Evolutionary conservation across 1,284 basidiomycete species (phyloP).

Genomic region (Sutorius eximius): DNA sequence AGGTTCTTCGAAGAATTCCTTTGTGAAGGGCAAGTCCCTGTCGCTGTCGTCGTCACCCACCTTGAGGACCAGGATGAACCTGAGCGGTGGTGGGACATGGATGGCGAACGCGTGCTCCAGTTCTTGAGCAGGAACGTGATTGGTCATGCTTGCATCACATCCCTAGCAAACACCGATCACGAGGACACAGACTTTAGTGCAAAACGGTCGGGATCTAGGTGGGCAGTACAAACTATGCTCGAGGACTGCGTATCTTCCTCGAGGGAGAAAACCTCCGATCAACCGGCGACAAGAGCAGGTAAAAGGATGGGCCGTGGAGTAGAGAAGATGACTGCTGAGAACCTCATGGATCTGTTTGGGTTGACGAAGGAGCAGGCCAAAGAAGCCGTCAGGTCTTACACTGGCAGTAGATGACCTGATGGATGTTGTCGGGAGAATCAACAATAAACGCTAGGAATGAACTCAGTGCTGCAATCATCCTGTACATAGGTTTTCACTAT

Average conservation of each 20-base stretch:
- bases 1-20: constrained; percentile 26
- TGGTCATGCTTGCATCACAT: constrained; percentile 19
- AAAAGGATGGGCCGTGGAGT: not conserved
- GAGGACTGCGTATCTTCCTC: not conserved
- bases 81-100: constrained; percentile 10
- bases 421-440: too few species aligned
- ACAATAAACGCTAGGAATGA: too few species aligned
- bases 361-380: not conserved
- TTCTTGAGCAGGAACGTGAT: constrained; percentile 1
- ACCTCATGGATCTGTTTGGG: not conserved
- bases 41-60: constrained; percentile 31
- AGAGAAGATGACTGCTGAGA: not conserved
- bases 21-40: constrained; percentile 29
- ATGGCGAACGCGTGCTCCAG: not conserved
- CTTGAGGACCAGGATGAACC: not conserved
- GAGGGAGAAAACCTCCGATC: not conserved
- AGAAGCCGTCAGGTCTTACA: not conserved
- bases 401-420: not conserved
- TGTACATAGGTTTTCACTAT: too few species aligned
- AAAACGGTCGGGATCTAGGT: not conserved
- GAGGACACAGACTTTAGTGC: not conserved
- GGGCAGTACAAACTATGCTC: constrained; percentile 3
- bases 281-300: not conserved
- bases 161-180: not conserved
- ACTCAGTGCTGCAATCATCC: too few species aligned